phyloP scores from a whole-genome alignment of 768 basidiomycete species.

The Termitomyces sp. region DNA sequence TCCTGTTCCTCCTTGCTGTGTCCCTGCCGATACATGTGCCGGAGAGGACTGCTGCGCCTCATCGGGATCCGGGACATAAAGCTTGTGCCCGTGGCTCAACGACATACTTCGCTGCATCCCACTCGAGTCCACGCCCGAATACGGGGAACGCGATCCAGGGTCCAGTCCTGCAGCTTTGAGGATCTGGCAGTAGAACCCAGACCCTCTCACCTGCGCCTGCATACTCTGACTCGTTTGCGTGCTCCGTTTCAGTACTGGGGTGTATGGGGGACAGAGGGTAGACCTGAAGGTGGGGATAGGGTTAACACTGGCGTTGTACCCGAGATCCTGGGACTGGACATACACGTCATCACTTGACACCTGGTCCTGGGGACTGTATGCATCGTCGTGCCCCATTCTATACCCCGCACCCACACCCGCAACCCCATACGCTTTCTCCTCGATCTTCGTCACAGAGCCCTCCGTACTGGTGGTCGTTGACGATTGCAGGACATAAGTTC shows the following conservation, averaged over 20 bases:
- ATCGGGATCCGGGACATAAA: not conserved
- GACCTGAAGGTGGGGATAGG: not conserved
- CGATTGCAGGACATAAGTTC: not conserved
- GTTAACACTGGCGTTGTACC: not conserved
- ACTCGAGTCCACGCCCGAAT: not conserved
- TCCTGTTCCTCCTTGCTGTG: not conserved
- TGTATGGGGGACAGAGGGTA: not conserved
- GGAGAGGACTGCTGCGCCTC: not conserved
- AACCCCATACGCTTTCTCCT: not conserved
- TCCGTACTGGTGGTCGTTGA: too few species aligned
- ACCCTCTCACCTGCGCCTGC: not conserved
- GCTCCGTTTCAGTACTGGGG: not conserved
- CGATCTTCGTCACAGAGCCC: not conserved
- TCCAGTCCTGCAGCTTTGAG: conserved; percentile 19
- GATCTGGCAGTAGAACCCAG: conserved; percentile 1
- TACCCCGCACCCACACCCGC: not conserved
- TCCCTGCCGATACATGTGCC: not conserved
- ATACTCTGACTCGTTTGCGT: not conserved
- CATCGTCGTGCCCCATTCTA: too few species aligned
- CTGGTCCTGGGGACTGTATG: not conserved
- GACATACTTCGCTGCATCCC: conserved; percentile 14
- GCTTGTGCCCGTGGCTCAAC: conserved; percentile 5
- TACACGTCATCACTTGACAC: not conserved
- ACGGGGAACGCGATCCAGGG: not conserved
- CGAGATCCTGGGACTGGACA: not conserved